Conservation (phyloP, 2,329 filamentous ascomycete genomes). For the Diplodia corticola region DNA sequence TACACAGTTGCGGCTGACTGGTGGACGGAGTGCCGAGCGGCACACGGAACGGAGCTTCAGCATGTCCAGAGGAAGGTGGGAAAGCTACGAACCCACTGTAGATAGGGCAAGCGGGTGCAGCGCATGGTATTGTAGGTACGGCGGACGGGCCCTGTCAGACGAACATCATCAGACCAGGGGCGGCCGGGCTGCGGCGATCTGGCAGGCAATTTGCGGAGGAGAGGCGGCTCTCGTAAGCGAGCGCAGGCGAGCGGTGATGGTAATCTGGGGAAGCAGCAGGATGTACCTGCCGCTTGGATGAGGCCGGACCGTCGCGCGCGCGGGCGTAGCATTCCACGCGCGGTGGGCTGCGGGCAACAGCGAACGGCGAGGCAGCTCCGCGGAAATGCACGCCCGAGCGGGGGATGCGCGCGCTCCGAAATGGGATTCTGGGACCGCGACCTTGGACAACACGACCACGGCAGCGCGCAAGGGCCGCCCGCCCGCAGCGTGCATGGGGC, state of each 20-base stretch:
- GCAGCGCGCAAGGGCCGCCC: not conserved
- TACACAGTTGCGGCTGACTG: not conserved
- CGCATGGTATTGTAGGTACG: not conserved
- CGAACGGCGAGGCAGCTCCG: not conserved
- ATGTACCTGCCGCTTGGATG: constrained; percentile 12
- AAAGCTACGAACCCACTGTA: constrained; percentile 10
- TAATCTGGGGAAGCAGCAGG: constrained; percentile 11
- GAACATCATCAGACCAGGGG: not conserved
- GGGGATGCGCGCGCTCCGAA: constrained; percentile 5
- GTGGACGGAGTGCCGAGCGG: constrained; percentile 2
- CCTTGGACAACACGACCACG: not conserved
- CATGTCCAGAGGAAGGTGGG: not conserved
- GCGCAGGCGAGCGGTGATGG: not conserved
- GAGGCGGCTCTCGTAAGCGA: constrained; percentile 5
- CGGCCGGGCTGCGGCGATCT: not conserved
- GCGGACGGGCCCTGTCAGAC: not conserved
- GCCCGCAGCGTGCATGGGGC: not conserved
- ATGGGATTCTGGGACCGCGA: constrained; percentile 4
- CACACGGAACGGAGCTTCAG: not conserved
- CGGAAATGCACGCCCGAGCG: constrained; percentile 13
- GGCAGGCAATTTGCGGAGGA: not conserved
- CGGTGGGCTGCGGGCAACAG: not conserved
- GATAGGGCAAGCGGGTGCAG: not conserved
- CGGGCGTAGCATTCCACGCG: not conserved
- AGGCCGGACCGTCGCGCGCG: too few species aligned